phyloP scores from a whole-genome alignment of 495 filamentous ascomycete genomes.

The Hypoxylon subgilvum region DNA sequence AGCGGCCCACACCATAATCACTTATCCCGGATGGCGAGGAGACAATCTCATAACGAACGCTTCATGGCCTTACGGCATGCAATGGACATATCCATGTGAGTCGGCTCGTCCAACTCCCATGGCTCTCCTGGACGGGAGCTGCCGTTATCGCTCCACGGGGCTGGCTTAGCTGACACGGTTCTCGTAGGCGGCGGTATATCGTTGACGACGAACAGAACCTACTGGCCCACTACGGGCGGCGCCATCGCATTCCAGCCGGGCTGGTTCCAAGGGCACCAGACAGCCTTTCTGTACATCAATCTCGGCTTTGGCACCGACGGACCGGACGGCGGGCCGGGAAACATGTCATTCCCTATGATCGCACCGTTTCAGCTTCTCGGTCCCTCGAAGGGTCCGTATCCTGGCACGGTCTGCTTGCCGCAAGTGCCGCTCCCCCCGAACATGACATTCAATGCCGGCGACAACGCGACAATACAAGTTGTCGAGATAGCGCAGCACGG shows the following conservation, averaged over 20 bases:
- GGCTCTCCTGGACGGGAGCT: background rate
- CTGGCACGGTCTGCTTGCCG: slow-evolving; percentile 86
- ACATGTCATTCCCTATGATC: slow-evolving; percentile 87
- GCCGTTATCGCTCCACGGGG: background rate
- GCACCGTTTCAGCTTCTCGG: slow-evolving; percentile 85
- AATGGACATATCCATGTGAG: slow-evolving; percentile 98
- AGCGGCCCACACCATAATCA: slow-evolving; percentile 84
- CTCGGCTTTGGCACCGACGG: slow-evolving; percentile 79
- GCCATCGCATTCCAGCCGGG: slow-evolving; percentile 85
- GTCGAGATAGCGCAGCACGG: slow-evolving; percentile 90
- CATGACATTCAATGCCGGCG: slow-evolving; percentile 73
- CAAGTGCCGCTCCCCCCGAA: slow-evolving; percentile 86
- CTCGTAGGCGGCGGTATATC: slow-evolving; percentile 81
- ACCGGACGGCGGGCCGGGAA: slow-evolving; percentile 65
- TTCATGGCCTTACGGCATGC: slow-evolving; percentile 88
- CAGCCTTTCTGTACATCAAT: slow-evolving; percentile 91
- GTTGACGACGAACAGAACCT: slow-evolving; percentile 80
- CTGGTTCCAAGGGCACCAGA: slow-evolving; percentile 91
- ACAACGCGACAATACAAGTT: slow-evolving; percentile 93
- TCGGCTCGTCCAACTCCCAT: background rate
- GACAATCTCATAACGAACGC: slow-evolving; percentile 86
- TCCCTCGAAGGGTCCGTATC: slow-evolving; percentile 79
- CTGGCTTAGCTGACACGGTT: slow-evolving; percentile 4
- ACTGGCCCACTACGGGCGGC: slow-evolving; percentile 88
- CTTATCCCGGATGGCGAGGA: slow-evolving; percentile 93